phyloP scores from a whole-genome alignment of 371 early-diverging fungal species.

The Agmasoma carcini region DNA sequence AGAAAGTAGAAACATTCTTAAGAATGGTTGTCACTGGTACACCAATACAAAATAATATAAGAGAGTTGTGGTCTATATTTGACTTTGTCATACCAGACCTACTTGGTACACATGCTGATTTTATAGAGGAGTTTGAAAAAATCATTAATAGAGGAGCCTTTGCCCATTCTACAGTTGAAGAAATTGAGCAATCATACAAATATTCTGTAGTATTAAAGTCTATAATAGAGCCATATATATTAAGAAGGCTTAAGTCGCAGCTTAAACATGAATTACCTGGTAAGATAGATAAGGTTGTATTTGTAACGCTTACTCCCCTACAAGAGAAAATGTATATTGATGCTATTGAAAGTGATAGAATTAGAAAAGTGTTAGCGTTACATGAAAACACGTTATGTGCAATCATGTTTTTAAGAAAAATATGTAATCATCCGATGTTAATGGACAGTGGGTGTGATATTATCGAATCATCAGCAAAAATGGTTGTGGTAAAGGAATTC shows the following conservation, averaged over 20 bases:
- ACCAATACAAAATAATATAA: constrained; percentile 87
- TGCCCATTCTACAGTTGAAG: constrained; percentile 65
- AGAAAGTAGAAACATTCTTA: constrained; percentile 44
- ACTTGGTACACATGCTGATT: constrained; percentile 70
- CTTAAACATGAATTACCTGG: constrained; percentile 73
- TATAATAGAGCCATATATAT: constrained; percentile 74
- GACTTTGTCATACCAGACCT: constrained; percentile 83
- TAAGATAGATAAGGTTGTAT: constrained; percentile 76
- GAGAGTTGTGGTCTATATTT: constrained; percentile 83
- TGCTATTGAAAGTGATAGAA: constrained; percentile 60
- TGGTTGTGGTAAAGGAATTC: constrained; percentile 55
- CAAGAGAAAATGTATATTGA: constrained; percentile 65
- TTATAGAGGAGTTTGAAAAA: constrained; percentile 58
- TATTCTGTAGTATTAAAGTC: constrained; percentile 72
- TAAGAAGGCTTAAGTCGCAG: constrained; percentile 76
- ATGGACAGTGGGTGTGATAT: neutral
- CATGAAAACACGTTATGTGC: constrained; percentile 67
- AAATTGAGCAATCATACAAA: constrained; percentile 74
- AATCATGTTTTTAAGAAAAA: constrained; percentile 78
- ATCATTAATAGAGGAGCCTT: constrained; percentile 78
- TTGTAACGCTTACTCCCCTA: constrained; percentile 65
- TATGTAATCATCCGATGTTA: constrained; percentile 80
- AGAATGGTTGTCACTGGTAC: constrained; percentile 80
- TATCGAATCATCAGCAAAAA: constrained; percentile 18
- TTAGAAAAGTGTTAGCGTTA: constrained; percentile 64